Base-by-base conservation (phyloP, 352 stramenopile species). In the Phytophthora rubi region DNA sequence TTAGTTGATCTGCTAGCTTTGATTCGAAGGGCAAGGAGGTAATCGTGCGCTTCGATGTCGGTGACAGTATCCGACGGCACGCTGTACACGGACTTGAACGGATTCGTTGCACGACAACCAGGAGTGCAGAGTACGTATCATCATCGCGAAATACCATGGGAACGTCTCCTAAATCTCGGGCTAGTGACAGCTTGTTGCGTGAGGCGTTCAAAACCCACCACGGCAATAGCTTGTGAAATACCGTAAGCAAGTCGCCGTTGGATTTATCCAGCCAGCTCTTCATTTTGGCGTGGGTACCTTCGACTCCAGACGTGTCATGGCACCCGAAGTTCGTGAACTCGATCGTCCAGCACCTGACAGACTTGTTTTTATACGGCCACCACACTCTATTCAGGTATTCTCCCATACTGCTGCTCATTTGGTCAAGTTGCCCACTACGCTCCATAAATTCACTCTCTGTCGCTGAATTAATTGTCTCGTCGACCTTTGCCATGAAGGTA, bases 1-100 rank as follows among this genome's bases (percentile, higher is more conserved):
- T 26, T 26, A 26, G 23, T 26, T 26, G 23, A 26, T 26, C 23
- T 26, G 23, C 23, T 26, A 26, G 23, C 23, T 26, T 26, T 26
- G 1, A 26, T 26, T 26, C 23, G 32, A 81, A 91, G 53, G 98
- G 97, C 21, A 99, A 99, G 63, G 98, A 99, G 83, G 86, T 99
- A 15, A 93, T 99, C 48, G 73, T 96, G 0, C 91, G 92, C 47
- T 98, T 97, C 58, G 80, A 89, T 33, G 81, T 93, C 6, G 57
- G 82, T 30, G 79, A 80, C n/a, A 75, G 44, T 32, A 91, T 93
- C 85, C 0, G 71, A 77, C 12, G 65, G 61, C 21, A 86, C 72
- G 18, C 77, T 86, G 75, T 99, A 95, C 77, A 99, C 97, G 6
- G 97, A 99, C 76, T 98, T 94, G 23, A 99, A 99, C 77, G 97